Percentiles rank a stretch among this genome's conserved stretches.
Evolutionary conservation across 2,329 filamentous ascomycete species (phyloP).

Genomic region (Tolypocladium inflatum): DNA sequence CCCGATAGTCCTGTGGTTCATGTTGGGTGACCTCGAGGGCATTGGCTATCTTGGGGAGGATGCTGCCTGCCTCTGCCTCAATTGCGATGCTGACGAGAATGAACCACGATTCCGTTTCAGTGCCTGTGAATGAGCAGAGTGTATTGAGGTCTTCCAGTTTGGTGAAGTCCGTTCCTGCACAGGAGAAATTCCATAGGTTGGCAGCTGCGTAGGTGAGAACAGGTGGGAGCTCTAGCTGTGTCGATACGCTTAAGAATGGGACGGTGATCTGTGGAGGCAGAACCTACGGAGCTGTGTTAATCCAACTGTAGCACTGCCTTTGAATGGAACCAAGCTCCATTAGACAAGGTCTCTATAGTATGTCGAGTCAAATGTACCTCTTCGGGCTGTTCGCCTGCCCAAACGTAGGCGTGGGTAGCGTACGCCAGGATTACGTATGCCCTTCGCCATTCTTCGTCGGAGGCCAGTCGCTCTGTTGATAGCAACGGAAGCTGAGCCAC

Average conservation of each 20-base stretch:
- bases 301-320: not conserved
- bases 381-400: slow-evolving; percentile 67
- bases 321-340: not conserved
- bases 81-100: slow-evolving; percentile 84
- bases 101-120: slow-evolving; percentile 89
- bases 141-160: slow-evolving; percentile 62
- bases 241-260: slow-evolving; percentile 64
- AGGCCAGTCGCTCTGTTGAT: slow-evolving; percentile 51
- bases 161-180: slow-evolving; percentile 43
- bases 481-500: slow-evolving; percentile 62
- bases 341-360: not conserved
- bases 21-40: slow-evolving; percentile 57
- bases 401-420: slow-evolving; percentile 78
- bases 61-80: slow-evolving; percentile 66
- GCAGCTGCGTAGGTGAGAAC: slow-evolving; percentile 82
- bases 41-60: slow-evolving; percentile 67
- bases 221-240: slow-evolving; percentile 69
- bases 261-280: slow-evolving; percentile 69
- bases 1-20: slow-evolving; percentile 45
- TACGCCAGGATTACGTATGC: slow-evolving; percentile 75
- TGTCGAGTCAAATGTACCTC: slow-evolving; percentile 43
- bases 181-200: slow-evolving; percentile 83
- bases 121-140: slow-evolving; percentile 79
- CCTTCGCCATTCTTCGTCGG: slow-evolving; percentile 67
- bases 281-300: slow-evolving; percentile 25